These are phyloP conservation scores for Leishmania tropica DNA, from an alignment of 208 protist genomes.

Conservation along the genomic window DNA sequence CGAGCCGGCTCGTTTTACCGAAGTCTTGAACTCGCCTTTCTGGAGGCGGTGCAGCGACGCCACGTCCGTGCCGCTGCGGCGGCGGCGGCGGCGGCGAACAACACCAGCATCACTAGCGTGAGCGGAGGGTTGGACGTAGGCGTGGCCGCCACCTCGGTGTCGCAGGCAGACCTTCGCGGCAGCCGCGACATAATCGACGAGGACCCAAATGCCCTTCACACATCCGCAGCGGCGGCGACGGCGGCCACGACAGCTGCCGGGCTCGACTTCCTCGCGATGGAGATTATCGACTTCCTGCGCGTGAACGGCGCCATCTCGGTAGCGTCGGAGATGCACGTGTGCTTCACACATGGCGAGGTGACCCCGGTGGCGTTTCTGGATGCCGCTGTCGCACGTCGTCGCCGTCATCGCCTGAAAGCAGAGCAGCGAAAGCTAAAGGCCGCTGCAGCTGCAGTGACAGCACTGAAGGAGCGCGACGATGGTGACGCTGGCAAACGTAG, in stretches of 20 bases:
- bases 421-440: constrained; percentile 12
- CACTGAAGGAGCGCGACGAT: neutral
- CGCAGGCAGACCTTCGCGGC: neutral
- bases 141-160: neutral
- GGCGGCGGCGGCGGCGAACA: constrained; percentile 9
- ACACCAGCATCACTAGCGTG: constrained; percentile 9
- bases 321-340: constrained; percentile 53
- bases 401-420: constrained; percentile 24
- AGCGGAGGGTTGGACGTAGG: neutral
- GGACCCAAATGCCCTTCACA: neutral
- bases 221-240: constrained; percentile 7
- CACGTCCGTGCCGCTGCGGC: constrained; percentile 23
- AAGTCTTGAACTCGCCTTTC: constrained; percentile 52
- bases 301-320: constrained; percentile 52
- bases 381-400: constrained; percentile 22
- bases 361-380: constrained; percentile 18
- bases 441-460: neutral
- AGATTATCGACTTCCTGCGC: constrained; percentile 77
- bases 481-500: neutral
- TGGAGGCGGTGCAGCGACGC: constrained; percentile 42
- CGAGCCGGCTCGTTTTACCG: constrained; percentile 70
- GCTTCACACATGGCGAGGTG: constrained; percentile 74
- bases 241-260: constrained; percentile 37
- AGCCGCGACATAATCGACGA: constrained; percentile 16
- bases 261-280: constrained; percentile 56